Percentiles rank a stretch among this genome's conserved stretches.
phyloP scores from a whole-genome alignment of 192 early-diverging fungal genomes.

The Spinellus fusiger region DNA sequence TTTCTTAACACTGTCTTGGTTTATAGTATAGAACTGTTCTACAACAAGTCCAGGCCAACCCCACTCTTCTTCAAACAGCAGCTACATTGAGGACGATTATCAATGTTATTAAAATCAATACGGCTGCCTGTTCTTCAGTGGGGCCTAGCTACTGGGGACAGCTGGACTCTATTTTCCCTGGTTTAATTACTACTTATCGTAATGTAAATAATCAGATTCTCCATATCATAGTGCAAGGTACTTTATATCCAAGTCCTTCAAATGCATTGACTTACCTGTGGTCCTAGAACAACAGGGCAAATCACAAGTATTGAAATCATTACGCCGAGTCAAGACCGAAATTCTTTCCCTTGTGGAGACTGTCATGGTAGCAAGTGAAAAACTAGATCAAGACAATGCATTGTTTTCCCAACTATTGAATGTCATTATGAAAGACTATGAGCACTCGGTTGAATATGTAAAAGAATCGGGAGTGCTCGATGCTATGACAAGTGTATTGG shows the following conservation, averaged over 20 bases:
- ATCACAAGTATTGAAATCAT: not conserved
- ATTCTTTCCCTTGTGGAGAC: slow-evolving; percentile 13
- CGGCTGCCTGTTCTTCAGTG: not conserved
- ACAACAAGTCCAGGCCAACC: not conserved
- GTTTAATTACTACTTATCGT: not conserved
- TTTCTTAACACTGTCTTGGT: not conserved
- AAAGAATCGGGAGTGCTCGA: slow-evolving; percentile 4
- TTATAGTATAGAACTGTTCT: slow-evolving; percentile 5
- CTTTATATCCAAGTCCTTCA: not conserved
- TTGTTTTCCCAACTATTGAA: slow-evolving; percentile 3
- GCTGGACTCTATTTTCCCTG: not conserved
- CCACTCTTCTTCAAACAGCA: not conserved
- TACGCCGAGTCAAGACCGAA: not conserved
- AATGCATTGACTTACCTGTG: not conserved
- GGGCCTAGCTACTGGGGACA: slow-evolving; percentile 12
- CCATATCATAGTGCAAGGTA: not conserved
- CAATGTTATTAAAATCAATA: slow-evolving; percentile 13
- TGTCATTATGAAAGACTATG: slow-evolving; percentile 7
- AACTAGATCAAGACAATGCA: not conserved
- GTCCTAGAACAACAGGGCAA: too few relatives aligned
- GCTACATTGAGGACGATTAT: slow-evolving; percentile 2
- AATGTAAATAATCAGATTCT: not conserved
- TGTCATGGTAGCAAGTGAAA: not conserved
- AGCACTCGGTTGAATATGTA: not conserved
- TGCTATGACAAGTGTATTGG: slow-evolving; percentile 8